A percentile compares a stretch with the other conserved stretches of the same genome.
Conservation (phyloP, 2,329 filamentous ascomycete genomes). For the Ophiocordyceps camponoti-floridani region DNA sequence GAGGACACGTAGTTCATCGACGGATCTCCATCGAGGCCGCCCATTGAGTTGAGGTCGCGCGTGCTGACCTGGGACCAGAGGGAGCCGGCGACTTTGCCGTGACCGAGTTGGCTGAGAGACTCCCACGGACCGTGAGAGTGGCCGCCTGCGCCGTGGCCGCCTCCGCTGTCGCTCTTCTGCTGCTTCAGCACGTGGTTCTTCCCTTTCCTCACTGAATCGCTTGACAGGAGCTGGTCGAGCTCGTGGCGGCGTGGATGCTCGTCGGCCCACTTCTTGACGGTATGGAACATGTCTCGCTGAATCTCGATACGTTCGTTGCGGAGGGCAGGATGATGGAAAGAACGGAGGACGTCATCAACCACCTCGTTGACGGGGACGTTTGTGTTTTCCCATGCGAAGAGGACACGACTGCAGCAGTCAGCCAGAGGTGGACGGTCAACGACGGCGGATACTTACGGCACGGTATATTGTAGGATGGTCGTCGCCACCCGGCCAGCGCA, state of each 20-base stretch:
- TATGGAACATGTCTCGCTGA: constrained; percentile 76
- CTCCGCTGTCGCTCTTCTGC: constrained; percentile 4
- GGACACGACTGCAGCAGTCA: constrained; percentile 37
- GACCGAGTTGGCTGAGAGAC: constrained; percentile 25
- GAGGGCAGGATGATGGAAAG: constrained; percentile 82
- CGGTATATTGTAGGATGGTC: constrained; percentile 68
- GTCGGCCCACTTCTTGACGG: constrained; percentile 66
- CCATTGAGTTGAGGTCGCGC: constrained; percentile 37
- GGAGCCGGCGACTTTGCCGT: constrained; percentile 39
- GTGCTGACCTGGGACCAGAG: constrained; percentile 44
- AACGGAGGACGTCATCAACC: constrained; percentile 58
- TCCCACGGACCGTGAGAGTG: constrained; percentile 25
- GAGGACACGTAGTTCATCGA: constrained; percentile 18
- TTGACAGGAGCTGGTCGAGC: constrained; percentile 60
- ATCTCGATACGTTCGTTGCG: constrained; percentile 61
- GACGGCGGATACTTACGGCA: constrained; percentile 37
- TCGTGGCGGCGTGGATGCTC: constrained; percentile 47
- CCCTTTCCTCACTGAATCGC: constrained; percentile 66
- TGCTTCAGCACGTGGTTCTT: constrained; percentile 52
- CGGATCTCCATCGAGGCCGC: constrained; percentile 24
- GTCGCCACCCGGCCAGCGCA: constrained; percentile 58
- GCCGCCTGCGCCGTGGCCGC: constrained; percentile 12
- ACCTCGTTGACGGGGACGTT: constrained; percentile 71
- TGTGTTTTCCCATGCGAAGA: constrained; percentile 87
- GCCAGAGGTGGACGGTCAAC: neutral